Conservation (phyloP, 805 yeast genomes). For the Metschnikowia lachancei region DNA sequence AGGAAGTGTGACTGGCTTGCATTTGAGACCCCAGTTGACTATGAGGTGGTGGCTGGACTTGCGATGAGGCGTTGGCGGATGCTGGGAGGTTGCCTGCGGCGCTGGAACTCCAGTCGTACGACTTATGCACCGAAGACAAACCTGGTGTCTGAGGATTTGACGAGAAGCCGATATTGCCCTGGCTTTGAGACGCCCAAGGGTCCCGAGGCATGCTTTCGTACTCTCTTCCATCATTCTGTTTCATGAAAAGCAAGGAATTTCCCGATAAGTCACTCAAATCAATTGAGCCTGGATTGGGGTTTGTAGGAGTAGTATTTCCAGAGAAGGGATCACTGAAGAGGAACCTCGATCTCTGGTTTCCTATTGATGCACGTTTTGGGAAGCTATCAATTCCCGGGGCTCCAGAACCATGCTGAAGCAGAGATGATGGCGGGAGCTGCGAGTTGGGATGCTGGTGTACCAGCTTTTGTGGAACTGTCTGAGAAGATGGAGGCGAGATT, state of each 20-base stretch:
- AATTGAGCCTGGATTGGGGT: slow-evolving; percentile 25
- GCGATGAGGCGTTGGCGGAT: slow-evolving; percentile 4
- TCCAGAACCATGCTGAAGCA: slow-evolving; percentile 12
- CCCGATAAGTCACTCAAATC: slow-evolving; percentile 39
- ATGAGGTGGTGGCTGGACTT: slow-evolving; percentile 8
- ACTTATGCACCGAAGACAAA: slow-evolving; percentile 9
- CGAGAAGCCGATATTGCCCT: slow-evolving; percentile 16
- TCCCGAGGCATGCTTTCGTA: slow-evolving; percentile 48
- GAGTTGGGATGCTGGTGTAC: neutral
- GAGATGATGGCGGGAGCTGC: slow-evolving; percentile 2
- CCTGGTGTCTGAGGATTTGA: slow-evolving; percentile 45
- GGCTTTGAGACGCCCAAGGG: slow-evolving; percentile 35
- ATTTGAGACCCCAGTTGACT: slow-evolving; percentile 1
- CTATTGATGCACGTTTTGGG: slow-evolving; percentile 53
- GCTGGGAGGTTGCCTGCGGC: slow-evolving; percentile 3
- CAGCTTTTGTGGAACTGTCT: slow-evolving; percentile 6
- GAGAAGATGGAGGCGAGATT: slow-evolving; percentile 34
- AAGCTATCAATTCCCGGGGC: slow-evolving; percentile 26
- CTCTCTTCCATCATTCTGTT: slow-evolving; percentile 45
- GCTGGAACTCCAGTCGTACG: slow-evolving; percentile 19
- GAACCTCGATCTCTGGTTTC: slow-evolving; percentile 63
- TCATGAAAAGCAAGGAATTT: slow-evolving; percentile 45
- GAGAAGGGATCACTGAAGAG: slow-evolving; percentile 62
- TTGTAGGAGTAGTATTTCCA: slow-evolving; percentile 17
- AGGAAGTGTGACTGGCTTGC: slow-evolving; percentile 4